Evolutionary conservation across 768 basidiomycete genomes (phyloP), one percentile per base, ranked within the genome.

Genomic region (Postia placenta): DNA sequence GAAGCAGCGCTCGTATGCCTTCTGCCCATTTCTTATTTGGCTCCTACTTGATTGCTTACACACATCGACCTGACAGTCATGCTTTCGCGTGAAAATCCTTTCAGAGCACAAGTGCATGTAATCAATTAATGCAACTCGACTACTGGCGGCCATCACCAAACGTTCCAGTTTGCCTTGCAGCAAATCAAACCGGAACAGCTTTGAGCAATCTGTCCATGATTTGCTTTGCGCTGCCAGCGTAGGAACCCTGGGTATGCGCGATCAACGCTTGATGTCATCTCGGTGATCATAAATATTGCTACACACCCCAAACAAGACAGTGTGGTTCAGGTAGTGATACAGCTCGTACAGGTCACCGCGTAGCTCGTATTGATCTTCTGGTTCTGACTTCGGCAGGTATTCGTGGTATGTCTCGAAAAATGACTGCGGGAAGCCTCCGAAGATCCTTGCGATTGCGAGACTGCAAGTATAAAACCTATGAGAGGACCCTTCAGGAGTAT

Each of bases 281-380:
- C 6, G n/a, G 27, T 33, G 15, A 14, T 24, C 20, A 1, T 9
- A 38, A 19, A 26, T 17, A 33, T 14, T 22, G 44, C 26, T 11
- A 69, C 83, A 68, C 60, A 88, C 87, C 51, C 85, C 85, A 59
- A 90, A 90, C 4, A 91, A 62, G 4, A 87, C 67, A 0, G 87
- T 87, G 58, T 91, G 88, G 56, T 91, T 91, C 54, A 90, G 67
- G 59, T 88, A 87, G 64, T 91, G 88, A 54, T 85, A 91, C 23
- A 90, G 65, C 62, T 87, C 79, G 55, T 91, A 90, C n/a, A 90
- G 64, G 44, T 85, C 77, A 26, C 65, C 73, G 27, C 88, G 75
- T 30, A 81, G 69, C 24, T 72, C 71, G 58, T 86, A 89, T 58
- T 89, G 75, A 3, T 75, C 74, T 3, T 71, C 71, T 4, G 87